Percentiles rank a stretch among this genome's conserved stretches.
phyloP scores from a whole-genome alignment of 2,329 filamentous ascomycete species.

The Cercospora sp. region DNA sequence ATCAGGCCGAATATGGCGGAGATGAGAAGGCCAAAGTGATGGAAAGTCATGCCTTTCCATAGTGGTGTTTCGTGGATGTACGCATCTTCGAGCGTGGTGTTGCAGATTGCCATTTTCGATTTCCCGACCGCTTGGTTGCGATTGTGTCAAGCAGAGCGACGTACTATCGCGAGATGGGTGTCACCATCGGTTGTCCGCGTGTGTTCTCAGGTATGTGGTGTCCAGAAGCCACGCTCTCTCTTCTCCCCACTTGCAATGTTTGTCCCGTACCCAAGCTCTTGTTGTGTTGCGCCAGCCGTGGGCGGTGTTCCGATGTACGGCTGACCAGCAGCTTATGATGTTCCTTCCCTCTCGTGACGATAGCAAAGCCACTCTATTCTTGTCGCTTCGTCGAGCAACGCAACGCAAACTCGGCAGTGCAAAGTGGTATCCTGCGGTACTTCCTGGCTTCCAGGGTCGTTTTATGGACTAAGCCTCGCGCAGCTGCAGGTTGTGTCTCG shows the following conservation, averaged over 20 bases:
- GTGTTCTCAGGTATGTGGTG: not conserved
- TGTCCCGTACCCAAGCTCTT: not conserved
- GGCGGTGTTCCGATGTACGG: not conserved
- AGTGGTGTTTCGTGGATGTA: slow-evolving; percentile 49
- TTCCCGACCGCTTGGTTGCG: not conserved
- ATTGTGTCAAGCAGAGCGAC: not conserved
- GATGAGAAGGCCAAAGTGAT: slow-evolving; percentile 57
- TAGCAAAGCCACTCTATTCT: not conserved
- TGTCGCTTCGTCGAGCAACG: not conserved
- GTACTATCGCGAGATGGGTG: not conserved
- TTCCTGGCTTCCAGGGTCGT: not conserved
- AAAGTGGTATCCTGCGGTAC: not conserved
- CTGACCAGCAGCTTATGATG: not conserved
- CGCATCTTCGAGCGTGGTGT: slow-evolving; percentile 52
- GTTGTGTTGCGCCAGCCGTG: not conserved
- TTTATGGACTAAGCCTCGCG: not conserved
- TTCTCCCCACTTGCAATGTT: not conserved
- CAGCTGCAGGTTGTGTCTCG: not conserved
- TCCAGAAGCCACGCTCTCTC: not conserved
- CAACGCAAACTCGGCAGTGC: not conserved
- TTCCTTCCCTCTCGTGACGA: not conserved
- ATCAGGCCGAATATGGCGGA: slow-evolving; percentile 56
- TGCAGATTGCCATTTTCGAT: slow-evolving; percentile 43
- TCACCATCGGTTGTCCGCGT: not conserved
- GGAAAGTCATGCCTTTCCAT: slow-evolving; percentile 58